Evolutionary conservation across 495 filamentous ascomycete species (phyloP), one percentile per base, ranked within the genome.

Genomic region (Aspergillus heteromorphus): DNA sequence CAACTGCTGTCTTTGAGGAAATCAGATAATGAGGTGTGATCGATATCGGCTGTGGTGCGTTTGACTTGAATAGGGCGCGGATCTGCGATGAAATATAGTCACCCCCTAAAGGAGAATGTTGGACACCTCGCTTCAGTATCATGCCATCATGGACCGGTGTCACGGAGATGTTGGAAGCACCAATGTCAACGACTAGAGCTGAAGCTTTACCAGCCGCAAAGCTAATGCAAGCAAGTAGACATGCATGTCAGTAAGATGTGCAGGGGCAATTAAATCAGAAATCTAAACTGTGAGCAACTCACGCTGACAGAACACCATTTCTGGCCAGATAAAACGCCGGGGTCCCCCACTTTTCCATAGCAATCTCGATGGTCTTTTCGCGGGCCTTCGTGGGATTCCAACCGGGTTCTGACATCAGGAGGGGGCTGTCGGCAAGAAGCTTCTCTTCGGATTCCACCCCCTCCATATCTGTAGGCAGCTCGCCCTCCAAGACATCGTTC

Each of bases 71-170:
- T 61, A 96, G 78, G 47, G 82, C 78, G 51, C 90, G 88, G 62
- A 96, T 81, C 66, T 98, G 95, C 48, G 85, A 79, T 30, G 88
- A 95, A 54, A 98, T 78, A 78, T 89, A 97, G 60, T 93, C 81
- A 14, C 93, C 93, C 27, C 88, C 93, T 2, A 96, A 73, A 6
- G 87, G 87, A 3, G 90, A 92, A 58, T 86, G 83, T 60, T 89
- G 83, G 57, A 92, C 83, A 2, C 88, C 90, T 58, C 96, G 89
- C 72, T 88, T 91, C 11, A 98, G 80, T 48, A 97, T 86, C 78
- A 96, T 84, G 58, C 93, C 93, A 68, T 98, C 93, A 67, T 95
- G 87, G 34, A 98, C 83, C 14, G 92, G 91, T 5, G 90, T 93
- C 49, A 98, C 84, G 51, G 88, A 92, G 31, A 91, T 89, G 59